Conservation (phyloP, 257 asterid species). For the Voacanga thouarsii region DNA sequence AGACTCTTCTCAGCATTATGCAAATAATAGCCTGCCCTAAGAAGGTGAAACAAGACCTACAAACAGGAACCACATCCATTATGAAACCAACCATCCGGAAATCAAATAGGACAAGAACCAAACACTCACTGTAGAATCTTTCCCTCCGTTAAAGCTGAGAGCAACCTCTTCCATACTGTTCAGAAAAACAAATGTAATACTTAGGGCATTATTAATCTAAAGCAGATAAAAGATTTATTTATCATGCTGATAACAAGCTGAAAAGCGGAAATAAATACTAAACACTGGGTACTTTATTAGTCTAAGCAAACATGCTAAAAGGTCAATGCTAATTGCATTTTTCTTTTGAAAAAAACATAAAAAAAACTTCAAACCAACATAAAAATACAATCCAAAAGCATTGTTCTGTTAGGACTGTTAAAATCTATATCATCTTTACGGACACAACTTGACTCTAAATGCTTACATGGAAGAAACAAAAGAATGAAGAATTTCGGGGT, state of each 20-base stretch:
- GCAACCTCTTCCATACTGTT: constrained; percentile 85
- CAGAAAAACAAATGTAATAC: background rate
- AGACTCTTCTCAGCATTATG: constrained; percentile 41
- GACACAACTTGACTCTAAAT: background rate
- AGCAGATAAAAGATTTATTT: background rate
- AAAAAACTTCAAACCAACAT: background rate
- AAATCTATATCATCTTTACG: background rate
- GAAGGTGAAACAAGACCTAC: constrained; percentile 88
- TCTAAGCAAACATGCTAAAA: background rate
- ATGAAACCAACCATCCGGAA: background rate
- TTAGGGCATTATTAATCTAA: constrained; percentile 3
- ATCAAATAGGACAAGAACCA: constrained; percentile 6
- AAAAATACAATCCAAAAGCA: background rate
- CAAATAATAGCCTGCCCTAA: constrained; percentile 79
- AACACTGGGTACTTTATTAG: background rate
- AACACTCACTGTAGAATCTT: constrained; percentile 86
- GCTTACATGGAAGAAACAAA: background rate
- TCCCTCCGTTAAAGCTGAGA: constrained; percentile 95
- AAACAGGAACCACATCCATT: constrained; percentile 14
- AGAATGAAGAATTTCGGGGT: background rate
- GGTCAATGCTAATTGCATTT: background rate
- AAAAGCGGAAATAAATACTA: background rate
- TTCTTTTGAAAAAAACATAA: background rate
- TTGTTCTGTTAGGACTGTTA: background rate
- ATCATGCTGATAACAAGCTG: background rate